A percentile compares a stretch with the other conserved stretches of the same genome.
Conservation (phyloP, 1,284 basidiomycete species). For the Grifola frondosa region DNA sequence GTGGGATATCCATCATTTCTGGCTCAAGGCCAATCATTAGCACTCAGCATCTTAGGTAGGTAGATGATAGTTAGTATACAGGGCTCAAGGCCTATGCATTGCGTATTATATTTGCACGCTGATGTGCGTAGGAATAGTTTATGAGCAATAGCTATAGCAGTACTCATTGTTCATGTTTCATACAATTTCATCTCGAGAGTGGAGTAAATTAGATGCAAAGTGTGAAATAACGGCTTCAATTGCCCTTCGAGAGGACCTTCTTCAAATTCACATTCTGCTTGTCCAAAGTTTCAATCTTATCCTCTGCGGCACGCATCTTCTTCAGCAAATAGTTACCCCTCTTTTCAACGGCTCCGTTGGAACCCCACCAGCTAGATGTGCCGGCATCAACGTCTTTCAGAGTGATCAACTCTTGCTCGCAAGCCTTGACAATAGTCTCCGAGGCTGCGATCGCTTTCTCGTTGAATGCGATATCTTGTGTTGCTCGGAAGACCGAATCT, state of each 20-base stretch:
- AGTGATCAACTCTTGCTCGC: conserved; percentile 74
- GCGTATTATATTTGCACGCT: conserved; percentile 31
- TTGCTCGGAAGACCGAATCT: conserved; percentile 83
- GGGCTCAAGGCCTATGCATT: conserved; percentile 33
- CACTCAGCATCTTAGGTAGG: conserved; percentile 16
- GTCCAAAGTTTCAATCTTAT: conserved; percentile 69
- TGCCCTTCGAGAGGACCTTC: conserved; percentile 41
- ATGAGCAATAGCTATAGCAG: background rate
- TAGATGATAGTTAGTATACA: conserved; percentile 20
- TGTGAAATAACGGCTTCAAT: background rate
- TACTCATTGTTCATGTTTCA: background rate
- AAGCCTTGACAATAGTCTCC: conserved; percentile 65
- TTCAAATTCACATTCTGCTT: conserved; percentile 67
- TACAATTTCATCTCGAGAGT: too few species aligned
- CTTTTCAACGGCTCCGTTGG: conserved; percentile 53
- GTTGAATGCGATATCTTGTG: conserved; percentile 81
- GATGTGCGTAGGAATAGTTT: conserved; percentile 25
- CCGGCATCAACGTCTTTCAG: conserved; percentile 62
- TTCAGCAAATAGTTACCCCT: conserved; percentile 70
- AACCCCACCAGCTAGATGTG: conserved; percentile 46
- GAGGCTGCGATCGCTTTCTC: conserved; percentile 67
- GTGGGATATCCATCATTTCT: conserved; percentile 15
- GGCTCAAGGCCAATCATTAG: conserved; percentile 31
- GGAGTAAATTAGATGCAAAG: background rate
- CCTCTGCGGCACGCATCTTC: conserved; percentile 72